phyloP scores from a whole-genome alignment of 2,329 filamentous ascomycete genomes.

The Botrytis aclada region DNA sequence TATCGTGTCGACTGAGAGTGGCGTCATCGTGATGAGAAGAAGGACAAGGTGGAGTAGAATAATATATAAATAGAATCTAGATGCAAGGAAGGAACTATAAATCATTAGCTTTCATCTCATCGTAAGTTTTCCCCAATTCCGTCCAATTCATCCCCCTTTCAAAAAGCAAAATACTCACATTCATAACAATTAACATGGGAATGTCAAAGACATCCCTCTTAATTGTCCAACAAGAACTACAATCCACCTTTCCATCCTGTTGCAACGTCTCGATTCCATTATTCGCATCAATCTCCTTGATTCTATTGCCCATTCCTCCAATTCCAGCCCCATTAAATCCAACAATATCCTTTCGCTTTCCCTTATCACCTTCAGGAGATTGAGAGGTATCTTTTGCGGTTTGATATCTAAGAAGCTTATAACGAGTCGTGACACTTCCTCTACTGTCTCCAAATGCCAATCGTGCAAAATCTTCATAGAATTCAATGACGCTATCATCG shows the following conservation, averaged over 20 bases:
- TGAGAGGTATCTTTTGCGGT: slow-evolving; percentile 55
- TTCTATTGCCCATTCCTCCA: slow-evolving; percentile 49
- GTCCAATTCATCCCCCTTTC: slow-evolving; percentile 18
- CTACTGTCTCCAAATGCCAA: slow-evolving; percentile 89
- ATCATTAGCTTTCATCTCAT: background rate
- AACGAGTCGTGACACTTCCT: slow-evolving; percentile 77
- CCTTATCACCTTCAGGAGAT: slow-evolving; percentile 25
- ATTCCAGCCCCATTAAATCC: slow-evolving; percentile 26
- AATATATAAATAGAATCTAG: slow-evolving; percentile 30
- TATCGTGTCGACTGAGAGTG: background rate
- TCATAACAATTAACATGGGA: slow-evolving; percentile 97
- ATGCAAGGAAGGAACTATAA: slow-evolving; percentile 46
- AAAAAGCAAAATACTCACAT: slow-evolving; percentile 62
- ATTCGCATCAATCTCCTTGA: slow-evolving; percentile 65
- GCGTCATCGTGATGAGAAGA: background rate
- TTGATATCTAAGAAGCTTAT: slow-evolving; percentile 86
- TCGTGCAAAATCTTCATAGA: slow-evolving; percentile 93
- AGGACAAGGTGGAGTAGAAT: background rate
- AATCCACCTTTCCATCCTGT: slow-evolving; percentile 87
- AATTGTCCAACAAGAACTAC: slow-evolving; percentile 95
- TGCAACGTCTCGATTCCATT: slow-evolving; percentile 79
- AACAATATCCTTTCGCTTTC: slow-evolving; percentile 22
- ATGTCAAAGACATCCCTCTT: slow-evolving; percentile 98
- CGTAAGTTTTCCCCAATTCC: background rate
- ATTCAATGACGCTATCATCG: slow-evolving; percentile 87